A percentile compares a stretch with the other conserved stretches of the same genome.
Conservation (phyloP, 2,329 filamentous ascomycete species). For the Xylaria arbuscula region DNA sequence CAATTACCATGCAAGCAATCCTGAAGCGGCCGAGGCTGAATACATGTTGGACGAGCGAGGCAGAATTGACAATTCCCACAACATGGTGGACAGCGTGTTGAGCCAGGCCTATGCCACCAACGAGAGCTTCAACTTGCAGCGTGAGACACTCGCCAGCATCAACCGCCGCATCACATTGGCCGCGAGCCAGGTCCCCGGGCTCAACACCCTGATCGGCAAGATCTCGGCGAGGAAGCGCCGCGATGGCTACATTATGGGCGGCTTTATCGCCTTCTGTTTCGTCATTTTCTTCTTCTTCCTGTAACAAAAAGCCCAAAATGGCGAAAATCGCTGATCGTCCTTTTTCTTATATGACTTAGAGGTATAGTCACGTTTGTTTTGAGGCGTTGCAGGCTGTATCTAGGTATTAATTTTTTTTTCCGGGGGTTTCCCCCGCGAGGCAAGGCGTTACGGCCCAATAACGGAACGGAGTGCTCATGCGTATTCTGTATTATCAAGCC, state of each 20-base stretch:
- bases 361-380: constrained; percentile 22
- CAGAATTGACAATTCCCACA: constrained; percentile 88
- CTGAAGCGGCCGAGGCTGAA: constrained; percentile 86
- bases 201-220: constrained; percentile 90
- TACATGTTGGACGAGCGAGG: constrained; percentile 95
- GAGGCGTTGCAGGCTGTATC: constrained; percentile 33
- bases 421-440: constrained; percentile 25
- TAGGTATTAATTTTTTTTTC: background rate
- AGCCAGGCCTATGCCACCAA: constrained; percentile 97
- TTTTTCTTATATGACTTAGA: constrained; percentile 29
- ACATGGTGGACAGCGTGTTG: constrained; percentile 87
- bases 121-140: constrained; percentile 86
- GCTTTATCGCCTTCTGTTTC: constrained; percentile 92
- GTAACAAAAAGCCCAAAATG: constrained; percentile 54
- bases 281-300: constrained; percentile 84
- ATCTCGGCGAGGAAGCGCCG: constrained; percentile 96
- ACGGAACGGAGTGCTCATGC: constrained; percentile 10
- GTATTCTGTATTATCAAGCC: constrained; percentile 26
- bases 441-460: constrained; percentile 37
- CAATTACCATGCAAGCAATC: constrained; percentile 85
- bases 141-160: constrained; percentile 88
- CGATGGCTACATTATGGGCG: constrained; percentile 92
- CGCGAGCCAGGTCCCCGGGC: constrained; percentile 89
- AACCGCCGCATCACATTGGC: constrained; percentile 90
- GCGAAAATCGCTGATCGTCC: background rate